Evolutionary conservation across 108 stramenopile species (phyloP), one percentile per base, ranked within the genome.

Genomic region (Hondaea fermentalgiana): DNA sequence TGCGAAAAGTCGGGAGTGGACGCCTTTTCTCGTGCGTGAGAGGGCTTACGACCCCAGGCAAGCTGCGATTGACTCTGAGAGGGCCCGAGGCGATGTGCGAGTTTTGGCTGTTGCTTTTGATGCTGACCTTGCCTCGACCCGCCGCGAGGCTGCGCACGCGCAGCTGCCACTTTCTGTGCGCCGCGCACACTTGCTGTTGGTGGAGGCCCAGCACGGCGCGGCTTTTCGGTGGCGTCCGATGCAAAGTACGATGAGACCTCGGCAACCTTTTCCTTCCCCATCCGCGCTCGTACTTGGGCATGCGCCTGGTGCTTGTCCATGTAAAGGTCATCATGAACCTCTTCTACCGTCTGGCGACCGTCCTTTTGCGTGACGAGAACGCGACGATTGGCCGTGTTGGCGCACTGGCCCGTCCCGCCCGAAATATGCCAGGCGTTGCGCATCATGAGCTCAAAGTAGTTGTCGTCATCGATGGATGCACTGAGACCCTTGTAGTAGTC

Each of bases 371-470:
- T 94, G 47, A 94, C 93, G 28, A 94, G 91, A 16, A 94, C 93
- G 23, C 93, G 71, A 29, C 90, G 87, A 57, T 72, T 58, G 1
- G 91, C 71, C 44, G 92, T 90, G 88, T 92, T 93, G 10, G 71
- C 90, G 53, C 72, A 59, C 71, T 87, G 90, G 19, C 92, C 94
- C 4, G 60, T 55, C 3, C 94, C 94, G 16, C 94, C 94, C 45
- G 90, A 49, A 4, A 94, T 91, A 58, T 92, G 92, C 92, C 92
- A 93, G 12, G 93, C 91, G 60, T 93, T 93, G 28, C 92, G 90
- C 25, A 93, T 91, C 91, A 93, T 92, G 72, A 92, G 76, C 87
- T 92, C 92, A 83, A 93, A 93, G 88, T 92, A 92, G 59, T 89
- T 91, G 72, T 93, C 92, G 42, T 76, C 59, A 51, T 92, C 91